Evolutionary conservation across 192 early-diverging fungal genomes (phyloP), one percentile per base, ranked within the genome.

Genomic region (Coemansia pectinata): DNA sequence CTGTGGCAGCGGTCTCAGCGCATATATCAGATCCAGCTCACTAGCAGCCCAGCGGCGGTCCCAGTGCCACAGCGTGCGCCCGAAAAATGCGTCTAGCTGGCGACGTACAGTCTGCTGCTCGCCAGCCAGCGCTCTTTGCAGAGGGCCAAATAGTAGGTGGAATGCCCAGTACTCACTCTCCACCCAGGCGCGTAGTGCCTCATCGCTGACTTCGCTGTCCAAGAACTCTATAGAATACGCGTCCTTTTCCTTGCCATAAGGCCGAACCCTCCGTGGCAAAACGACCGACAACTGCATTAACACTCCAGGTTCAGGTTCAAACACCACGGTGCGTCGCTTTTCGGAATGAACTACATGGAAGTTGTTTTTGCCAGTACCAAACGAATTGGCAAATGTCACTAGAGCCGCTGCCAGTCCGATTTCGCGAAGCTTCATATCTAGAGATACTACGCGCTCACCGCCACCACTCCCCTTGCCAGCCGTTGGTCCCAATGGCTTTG

Each of bases 331-430:
- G 3, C 81, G 70, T 38, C 81, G 75, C 48, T 83, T 83, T 41
- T 83, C 81, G 0, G 81, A 83, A 61, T 70, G 74, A 39, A 82
- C 71, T 0, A 67, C 47, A 15, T 82, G 74, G 19, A 76, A 82
- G 27, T 40, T 59, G 7, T 25, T 36, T 19, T 36, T 12, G 19
- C 29, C n/a, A 0, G 66, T 50, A 0, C 73, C 65, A 66, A 85
- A 85, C 9, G 73, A 65, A 33, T 65, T 25, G 1, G 89, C 85
- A 76, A 91, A 91, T 44, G 89, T 87, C 29, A 91, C 87, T 3
- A 94, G 77, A 1, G 88, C 92, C 33, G 91, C 87, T 8, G 89
- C 90, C 21, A 92, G 77, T 7, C 92, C 92, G 38, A 92, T 88
- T 62, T 92, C 89, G 29, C 89, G 79, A 65, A 94, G 84, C 75